phyloP scores from a whole-genome alignment of 768 basidiomycete genomes.

The Pilatotrama ljubarskyi region DNA sequence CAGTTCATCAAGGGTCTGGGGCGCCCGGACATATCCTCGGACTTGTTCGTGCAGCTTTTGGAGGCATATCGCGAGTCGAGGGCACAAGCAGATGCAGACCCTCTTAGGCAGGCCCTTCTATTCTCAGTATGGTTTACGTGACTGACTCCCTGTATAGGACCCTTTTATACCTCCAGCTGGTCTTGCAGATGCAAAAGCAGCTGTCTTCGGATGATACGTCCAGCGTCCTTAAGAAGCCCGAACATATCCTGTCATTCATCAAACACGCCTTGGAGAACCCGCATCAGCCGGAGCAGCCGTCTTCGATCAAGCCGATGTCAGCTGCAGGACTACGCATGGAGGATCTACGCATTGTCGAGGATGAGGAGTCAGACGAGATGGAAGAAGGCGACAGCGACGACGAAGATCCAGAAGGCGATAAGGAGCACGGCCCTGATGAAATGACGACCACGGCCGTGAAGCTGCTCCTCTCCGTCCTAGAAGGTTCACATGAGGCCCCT shows the following conservation, averaged over 20 bases:
- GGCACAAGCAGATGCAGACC: slow-evolving; percentile 42
- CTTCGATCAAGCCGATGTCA: background rate
- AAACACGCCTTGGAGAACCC: slow-evolving; percentile 64
- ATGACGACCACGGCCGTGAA: slow-evolving; percentile 79
- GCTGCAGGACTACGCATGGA: slow-evolving; percentile 32
- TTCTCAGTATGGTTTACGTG: background rate
- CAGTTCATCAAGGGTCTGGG: slow-evolving; percentile 63
- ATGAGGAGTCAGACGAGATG: slow-evolving; percentile 33
- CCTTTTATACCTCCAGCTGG: slow-evolving; percentile 75
- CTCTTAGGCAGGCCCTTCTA: slow-evolving; percentile 45
- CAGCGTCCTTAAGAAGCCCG: slow-evolving; percentile 63
- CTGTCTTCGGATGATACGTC: slow-evolving; percentile 55
- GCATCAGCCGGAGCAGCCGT: slow-evolving; percentile 7
- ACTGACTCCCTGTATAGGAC: slow-evolving; percentile 43
- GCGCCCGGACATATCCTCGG: slow-evolving; percentile 68
- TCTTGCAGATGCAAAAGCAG: slow-evolving; percentile 77
- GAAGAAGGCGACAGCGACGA: slow-evolving; percentile 46
- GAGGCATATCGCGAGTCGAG: slow-evolving; percentile 61
- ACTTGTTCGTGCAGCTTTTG: slow-evolving; percentile 71
- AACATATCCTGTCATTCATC: slow-evolving; percentile 79
- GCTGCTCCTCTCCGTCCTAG: slow-evolving; percentile 79
- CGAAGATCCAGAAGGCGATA: slow-evolving; percentile 52
- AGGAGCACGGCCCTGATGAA: slow-evolving; percentile 39
- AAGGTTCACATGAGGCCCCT: slow-evolving; percentile 54
- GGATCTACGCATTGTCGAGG: slow-evolving; percentile 40